Conservation (phyloP, 805 yeast genomes). For the Scheffersomyces coipomensis region DNA sequence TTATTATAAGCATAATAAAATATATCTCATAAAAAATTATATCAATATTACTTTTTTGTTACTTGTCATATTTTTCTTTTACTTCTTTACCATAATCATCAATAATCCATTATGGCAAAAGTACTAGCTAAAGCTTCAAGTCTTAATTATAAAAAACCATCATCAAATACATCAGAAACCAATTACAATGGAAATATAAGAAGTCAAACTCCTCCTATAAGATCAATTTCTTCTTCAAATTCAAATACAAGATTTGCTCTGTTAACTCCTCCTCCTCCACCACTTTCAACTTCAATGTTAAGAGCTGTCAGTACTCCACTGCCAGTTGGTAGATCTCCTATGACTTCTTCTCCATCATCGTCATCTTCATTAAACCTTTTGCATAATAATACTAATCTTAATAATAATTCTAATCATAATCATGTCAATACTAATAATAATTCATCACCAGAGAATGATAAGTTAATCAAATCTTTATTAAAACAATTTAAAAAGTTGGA, state of each 20-base stretch:
- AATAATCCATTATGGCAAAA: conserved; percentile 12
- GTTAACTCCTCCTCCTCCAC: conserved; percentile 4
- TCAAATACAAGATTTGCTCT: not conserved
- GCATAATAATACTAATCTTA: not conserved
- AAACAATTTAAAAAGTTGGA: conserved; percentile 41
- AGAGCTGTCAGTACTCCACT: not conserved
- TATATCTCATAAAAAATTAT: not conserved
- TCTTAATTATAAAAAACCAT: conserved; percentile 12
- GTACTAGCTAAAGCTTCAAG: conserved; percentile 16
- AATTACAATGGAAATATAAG: not conserved
- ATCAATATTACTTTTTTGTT: not conserved
- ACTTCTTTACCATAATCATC: not conserved
- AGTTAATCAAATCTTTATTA: conserved; percentile 19
- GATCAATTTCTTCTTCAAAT: not conserved
- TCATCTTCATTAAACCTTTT: conserved; percentile 3
- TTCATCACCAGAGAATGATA: conserved; percentile 7
- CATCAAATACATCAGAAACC: not conserved
- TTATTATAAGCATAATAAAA: not conserved
- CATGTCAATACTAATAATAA: not conserved
- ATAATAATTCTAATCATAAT: not conserved
- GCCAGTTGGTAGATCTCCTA: not conserved
- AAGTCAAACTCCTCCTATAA: not conserved
- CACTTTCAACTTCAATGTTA: conserved; percentile 1
- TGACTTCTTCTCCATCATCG: conserved; percentile 1
- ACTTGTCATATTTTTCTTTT: not conserved